Conservation (phyloP, 768 basidiomycete species). For the Psilocybe tampanensis region DNA sequence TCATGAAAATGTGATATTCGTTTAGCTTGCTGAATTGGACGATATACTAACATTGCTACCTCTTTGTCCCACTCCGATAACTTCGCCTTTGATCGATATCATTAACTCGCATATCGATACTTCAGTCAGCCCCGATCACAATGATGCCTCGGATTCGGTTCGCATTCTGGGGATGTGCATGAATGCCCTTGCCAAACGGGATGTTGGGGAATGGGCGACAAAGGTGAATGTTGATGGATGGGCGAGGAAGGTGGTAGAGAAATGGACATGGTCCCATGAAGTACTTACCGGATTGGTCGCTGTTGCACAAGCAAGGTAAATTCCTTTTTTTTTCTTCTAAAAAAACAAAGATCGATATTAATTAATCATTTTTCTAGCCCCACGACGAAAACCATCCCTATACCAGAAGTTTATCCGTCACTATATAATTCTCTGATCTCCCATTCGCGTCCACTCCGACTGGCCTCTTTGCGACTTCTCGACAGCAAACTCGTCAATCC, state of each 20-base stretch:
- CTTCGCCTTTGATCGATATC: constrained; percentile 44
- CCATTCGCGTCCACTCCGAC: constrained; percentile 67
- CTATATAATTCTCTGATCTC: constrained; percentile 66
- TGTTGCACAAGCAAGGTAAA: constrained; percentile 51
- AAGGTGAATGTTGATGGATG: constrained; percentile 51
- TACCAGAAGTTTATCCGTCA: constrained; percentile 52
- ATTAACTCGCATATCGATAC: constrained; percentile 36
- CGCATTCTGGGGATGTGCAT: constrained; percentile 68
- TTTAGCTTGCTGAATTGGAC: constrained; percentile 52
- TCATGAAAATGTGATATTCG: not conserved
- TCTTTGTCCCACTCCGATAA: constrained; percentile 49
- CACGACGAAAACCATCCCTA: constrained; percentile 29
- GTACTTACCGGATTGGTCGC: constrained; percentile 57
- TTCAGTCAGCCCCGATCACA: constrained; percentile 1
- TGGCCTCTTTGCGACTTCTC: constrained; percentile 66
- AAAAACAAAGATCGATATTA: not conserved
- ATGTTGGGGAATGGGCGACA: constrained; percentile 46
- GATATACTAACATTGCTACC: constrained; percentile 55
- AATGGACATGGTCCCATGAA: constrained; percentile 61
- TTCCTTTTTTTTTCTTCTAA: not conserved
- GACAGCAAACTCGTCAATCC: constrained; percentile 50
- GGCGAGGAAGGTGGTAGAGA: constrained; percentile 43
- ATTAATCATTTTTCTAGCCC: constrained; percentile 20
- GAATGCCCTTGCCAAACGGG: constrained; percentile 47
- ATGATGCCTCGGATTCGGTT: constrained; percentile 38